phyloP scores from a whole-genome alignment of 257 asterid genomes.

The Rehmannia glutinosa region DNA sequence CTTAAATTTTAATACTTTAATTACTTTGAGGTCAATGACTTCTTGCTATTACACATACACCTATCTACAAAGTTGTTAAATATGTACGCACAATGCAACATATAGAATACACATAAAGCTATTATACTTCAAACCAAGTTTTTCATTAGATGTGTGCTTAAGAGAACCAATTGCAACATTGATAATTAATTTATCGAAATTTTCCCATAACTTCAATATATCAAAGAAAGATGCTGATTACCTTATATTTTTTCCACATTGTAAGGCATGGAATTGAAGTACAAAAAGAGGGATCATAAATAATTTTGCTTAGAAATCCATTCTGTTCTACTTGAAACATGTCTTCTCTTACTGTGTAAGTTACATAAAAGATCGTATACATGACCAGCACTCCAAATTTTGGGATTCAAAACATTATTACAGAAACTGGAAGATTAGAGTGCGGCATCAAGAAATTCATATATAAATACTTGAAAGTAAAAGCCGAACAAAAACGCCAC shows the following conservation, averaged over 20 bases:
- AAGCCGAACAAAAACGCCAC: neutral
- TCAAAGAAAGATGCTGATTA: neutral
- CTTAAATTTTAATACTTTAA: neutral
- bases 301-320: neutral
- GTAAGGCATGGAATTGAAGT: neutral
- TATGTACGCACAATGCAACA: too few relatives aligned
- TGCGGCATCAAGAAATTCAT: neutral
- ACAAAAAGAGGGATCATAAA: neutral
- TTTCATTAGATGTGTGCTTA: neutral
- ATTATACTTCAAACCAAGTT: neutral
- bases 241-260: neutral
- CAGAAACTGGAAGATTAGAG: neutral
- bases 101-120: neutral
- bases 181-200: neutral
- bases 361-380: too few relatives aligned
- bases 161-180: too few relatives aligned
- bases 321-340: neutral
- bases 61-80: too few relatives aligned
- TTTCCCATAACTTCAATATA: neutral
- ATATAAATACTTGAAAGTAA: neutral
- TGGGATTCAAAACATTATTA: neutral
- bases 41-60: neutral
- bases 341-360: too few relatives aligned
- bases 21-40: neutral
- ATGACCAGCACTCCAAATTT: neutral